Evolutionary conservation across 352 stramenopile genomes (phyloP), one percentile per base, ranked within the genome.

Genomic region (Phytophthora podocarpi): DNA sequence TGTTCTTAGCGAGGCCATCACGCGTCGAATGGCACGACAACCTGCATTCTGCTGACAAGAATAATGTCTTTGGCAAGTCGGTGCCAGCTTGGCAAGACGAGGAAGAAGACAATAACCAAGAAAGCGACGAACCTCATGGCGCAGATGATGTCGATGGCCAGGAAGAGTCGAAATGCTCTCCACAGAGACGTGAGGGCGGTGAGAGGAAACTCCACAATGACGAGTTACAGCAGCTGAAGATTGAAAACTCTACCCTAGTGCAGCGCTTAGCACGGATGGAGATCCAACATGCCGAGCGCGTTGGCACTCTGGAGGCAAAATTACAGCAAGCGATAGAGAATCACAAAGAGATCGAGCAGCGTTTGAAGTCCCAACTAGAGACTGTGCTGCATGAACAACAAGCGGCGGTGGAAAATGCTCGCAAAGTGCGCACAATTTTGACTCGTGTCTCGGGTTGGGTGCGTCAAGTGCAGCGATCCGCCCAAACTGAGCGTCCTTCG

Each of bases 381-480:
- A 39, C 27, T 31, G 47, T 71, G 5, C 35, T 52, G 21, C 41
- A 57, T 9, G 50, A 67, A 26, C 61, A 75, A 20, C 35, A 64
- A 59, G 55, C 31, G 0, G 61, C 67, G 8, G 67, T 47, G 15
- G 67, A 75, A 31, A 72, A 63, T 41, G 61, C 61, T n/a, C 65
- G 53, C 32, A 70, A 70, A 35, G 47, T 73, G 20, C 52, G 59
- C 31, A 37, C 27, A 2, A 34, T 73, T 23, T 42, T 73, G 49
- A 54, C 18, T 3, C 59, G 65, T 4, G 32, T 73, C 13, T 67
- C 59, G 13, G 49, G 5, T 20, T 73, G 65, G 65, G 31, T 70
- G 34, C 59, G 49, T 30, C 59, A 70, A 41, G 40, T 73, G 11
- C 65, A 73, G 37, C 51, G 43, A 58, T 45, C 47, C 35, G 48